These are phyloP conservation scores for Podospora australis DNA, from an alignment of 495 filamentous ascomycete species.

Conservation along the genomic window DNA sequence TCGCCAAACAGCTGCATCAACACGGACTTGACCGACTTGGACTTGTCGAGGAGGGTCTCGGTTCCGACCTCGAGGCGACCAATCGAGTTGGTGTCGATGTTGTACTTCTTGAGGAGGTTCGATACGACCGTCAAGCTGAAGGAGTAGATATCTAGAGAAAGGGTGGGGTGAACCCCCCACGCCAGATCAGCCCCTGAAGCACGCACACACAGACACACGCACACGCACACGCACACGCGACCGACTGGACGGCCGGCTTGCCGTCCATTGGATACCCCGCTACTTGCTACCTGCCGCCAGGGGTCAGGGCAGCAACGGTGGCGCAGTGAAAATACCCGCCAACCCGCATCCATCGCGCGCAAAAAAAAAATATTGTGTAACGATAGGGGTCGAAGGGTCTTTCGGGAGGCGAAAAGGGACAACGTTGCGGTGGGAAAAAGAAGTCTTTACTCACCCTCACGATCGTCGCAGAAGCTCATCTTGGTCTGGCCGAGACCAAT, in stretches of 20 bases:
- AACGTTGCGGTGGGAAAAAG: slow-evolving; percentile 1
- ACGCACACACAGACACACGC: neutral
- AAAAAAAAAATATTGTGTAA: slow-evolving; percentile 3
- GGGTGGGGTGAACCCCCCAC: slow-evolving; percentile 16
- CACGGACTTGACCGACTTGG: slow-evolving; percentile 99
- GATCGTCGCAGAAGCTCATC: slow-evolving; percentile 99
- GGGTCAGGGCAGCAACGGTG: slow-evolving; percentile 2
- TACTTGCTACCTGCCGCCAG: slow-evolving; percentile 4
- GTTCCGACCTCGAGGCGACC: slow-evolving; percentile 96
- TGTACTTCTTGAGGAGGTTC: slow-evolving; percentile 87
- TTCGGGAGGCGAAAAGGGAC: neutral
- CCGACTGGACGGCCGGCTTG: too few relatives aligned
- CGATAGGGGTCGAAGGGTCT: neutral
- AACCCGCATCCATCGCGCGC: too few relatives aligned
- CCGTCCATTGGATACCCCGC: slow-evolving; percentile 6
- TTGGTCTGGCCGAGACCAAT: slow-evolving; percentile 99
- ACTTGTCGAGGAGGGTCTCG: slow-evolving; percentile 98
- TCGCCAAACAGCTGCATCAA: slow-evolving; percentile 93
- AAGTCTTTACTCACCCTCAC: slow-evolving; percentile 72
- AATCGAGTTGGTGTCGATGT: slow-evolving; percentile 81
- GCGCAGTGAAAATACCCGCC: neutral
- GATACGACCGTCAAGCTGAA: slow-evolving; percentile 83
- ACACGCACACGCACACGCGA: too few relatives aligned
- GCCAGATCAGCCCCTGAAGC: slow-evolving; percentile 19
- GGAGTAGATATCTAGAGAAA: slow-evolving; percentile 86